Evolutionary conservation across 257 asterid species (phyloP).

Genomic region (Plantago elongata): DNA sequence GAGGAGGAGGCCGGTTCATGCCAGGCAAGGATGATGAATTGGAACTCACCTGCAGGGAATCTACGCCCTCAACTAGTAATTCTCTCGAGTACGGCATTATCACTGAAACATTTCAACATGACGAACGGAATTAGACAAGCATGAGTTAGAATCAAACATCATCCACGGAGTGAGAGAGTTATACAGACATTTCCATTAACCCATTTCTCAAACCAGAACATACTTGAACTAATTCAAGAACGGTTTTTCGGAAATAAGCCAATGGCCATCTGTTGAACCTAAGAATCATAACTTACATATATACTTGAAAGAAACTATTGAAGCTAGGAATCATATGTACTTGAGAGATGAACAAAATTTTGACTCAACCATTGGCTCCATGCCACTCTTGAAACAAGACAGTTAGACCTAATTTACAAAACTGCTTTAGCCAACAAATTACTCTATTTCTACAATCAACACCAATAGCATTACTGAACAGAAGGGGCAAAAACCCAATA

Average conservation of each 20-base stretch:
- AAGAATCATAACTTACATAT: background rate
- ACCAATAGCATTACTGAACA: background rate
- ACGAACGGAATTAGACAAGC: constrained; percentile 21
- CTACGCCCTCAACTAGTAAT: constrained; percentile 59
- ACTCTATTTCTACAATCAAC: background rate
- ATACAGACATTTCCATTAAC: background rate
- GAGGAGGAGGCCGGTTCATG: constrained; percentile 53
- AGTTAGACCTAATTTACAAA: background rate
- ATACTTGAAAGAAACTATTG: background rate
- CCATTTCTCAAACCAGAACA: background rate
- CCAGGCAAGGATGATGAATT: constrained; percentile 32
- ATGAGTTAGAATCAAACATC: background rate
- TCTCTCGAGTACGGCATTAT: constrained; percentile 45
- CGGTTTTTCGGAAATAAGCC: background rate
- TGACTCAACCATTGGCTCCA: background rate
- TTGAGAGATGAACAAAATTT: background rate
- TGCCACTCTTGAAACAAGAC: background rate
- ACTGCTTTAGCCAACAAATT: background rate
- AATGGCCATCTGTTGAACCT: constrained; percentile 10
- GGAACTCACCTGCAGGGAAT: constrained; percentile 46
- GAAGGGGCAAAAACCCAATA: constrained; percentile 16
- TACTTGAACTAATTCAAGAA: constrained; percentile 12
- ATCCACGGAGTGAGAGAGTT: too few relatives aligned
- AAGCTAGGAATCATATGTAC: background rate
- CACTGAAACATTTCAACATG: constrained; percentile 30